These are phyloP conservation scores for Ascochyta rabiei DNA, from an alignment of 2,329 filamentous ascomycete species.

Conservation along the genomic window DNA sequence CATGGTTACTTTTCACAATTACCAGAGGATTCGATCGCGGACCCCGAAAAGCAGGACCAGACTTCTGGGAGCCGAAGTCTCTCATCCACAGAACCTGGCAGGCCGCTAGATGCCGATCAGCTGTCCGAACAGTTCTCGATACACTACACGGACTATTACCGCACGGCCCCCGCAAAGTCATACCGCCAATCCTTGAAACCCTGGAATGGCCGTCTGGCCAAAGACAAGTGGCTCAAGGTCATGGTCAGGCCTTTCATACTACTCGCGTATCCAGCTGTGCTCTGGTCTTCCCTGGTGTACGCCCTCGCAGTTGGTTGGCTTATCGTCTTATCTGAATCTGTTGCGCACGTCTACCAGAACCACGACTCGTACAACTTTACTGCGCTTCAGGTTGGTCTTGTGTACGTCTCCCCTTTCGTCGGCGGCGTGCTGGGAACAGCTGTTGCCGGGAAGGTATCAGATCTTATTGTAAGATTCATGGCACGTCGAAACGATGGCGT, in stretches of 20 bases:
- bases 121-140: slow-evolving; percentile 37
- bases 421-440: slow-evolving; percentile 78
- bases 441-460: slow-evolving; percentile 86
- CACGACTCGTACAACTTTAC: slow-evolving; percentile 77
- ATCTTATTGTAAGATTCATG: slow-evolving; percentile 83
- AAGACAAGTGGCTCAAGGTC: slow-evolving; percentile 80
- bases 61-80: slow-evolving; percentile 15
- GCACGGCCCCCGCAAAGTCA: slow-evolving; percentile 69
- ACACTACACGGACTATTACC: slow-evolving; percentile 73
- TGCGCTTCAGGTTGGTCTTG: slow-evolving; percentile 78
- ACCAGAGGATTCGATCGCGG: slow-evolving; percentile 1
- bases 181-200: slow-evolving; percentile 76
- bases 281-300: slow-evolving; percentile 88
- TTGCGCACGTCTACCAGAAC: slow-evolving; percentile 78
- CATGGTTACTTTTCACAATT: slow-evolving; percentile 24
- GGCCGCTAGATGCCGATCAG: slow-evolving; percentile 23
- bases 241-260: slow-evolving; percentile 82
- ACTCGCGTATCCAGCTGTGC: slow-evolving; percentile 83
- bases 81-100: slow-evolving; percentile 10
- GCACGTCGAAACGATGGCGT: slow-evolving; percentile 85
- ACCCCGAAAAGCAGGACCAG: slow-evolving; percentile 31
- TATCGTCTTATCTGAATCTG: slow-evolving; percentile 89
- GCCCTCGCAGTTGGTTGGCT: slow-evolving; percentile 91
- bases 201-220: slow-evolving; percentile 74
- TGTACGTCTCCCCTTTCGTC: slow-evolving; percentile 90